Evolutionary conservation across 2,329 filamentous ascomycete species (phyloP), one percentile per base, ranked within the genome.

Genomic region (Claviceps humidiphila): DNA sequence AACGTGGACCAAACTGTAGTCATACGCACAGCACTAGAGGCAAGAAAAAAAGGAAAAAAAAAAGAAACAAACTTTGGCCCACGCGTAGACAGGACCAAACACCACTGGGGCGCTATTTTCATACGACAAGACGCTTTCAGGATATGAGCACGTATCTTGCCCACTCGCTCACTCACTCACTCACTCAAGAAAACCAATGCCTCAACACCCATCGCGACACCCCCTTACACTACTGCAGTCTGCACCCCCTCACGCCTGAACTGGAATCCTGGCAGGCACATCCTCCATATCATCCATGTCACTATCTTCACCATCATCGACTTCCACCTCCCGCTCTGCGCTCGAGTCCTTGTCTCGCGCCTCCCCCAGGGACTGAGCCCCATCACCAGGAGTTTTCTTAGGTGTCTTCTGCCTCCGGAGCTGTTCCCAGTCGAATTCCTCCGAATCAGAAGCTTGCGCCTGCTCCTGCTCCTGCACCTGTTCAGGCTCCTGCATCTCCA

Each of bases 251-350:
- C 17, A 42, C 8, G 17, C 41, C 20, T 8, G 17, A 22, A 22
- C 11, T 16, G 20, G 11, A 3, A 43, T 22, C 6, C 20, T 53
- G 9, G 66, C 65, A 5, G 69, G 70, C 42, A 72, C 58, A 53
- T 72, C 70, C 51, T 71, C 69, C 70, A 72, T 71, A 44, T 72
- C 70, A 38, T 72, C 69, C 67, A 72, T 70, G 14, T 62, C 62
- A 40, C 66, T 68, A 22, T 66, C 64, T 4, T 61, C 66, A 16
- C 57, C 65, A 14, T 58, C 60, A 13, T 60, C 57, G 22, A 55
- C 53, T 13, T 45, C 13, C 20, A 17, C 14, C 24, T 50, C 47
- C 41, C 51, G 30, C 13, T 51, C 52, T 4, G 54, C 51, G 9
- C 37, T 55, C 54, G 17, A 53, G 58, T 17, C 48, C 50, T 2